These are phyloP conservation scores for Magnaporthiopsis incrustans DNA, from an alignment of 2,329 filamentous ascomycete species.

Conservation along the genomic window DNA sequence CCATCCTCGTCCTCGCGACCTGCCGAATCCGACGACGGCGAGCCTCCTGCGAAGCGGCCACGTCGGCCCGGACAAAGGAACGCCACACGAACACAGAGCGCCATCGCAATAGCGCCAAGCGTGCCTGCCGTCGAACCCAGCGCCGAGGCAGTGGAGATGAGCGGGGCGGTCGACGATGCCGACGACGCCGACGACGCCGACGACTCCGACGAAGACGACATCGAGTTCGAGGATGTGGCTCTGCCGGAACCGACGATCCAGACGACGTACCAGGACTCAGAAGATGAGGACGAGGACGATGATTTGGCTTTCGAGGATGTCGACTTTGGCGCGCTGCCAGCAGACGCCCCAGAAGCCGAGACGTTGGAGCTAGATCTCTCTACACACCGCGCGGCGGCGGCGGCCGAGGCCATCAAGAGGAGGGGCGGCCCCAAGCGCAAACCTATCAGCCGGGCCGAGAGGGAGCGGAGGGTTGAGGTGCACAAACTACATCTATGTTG, in stretches of 20 bases:
- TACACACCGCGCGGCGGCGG: slow-evolving; percentile 28
- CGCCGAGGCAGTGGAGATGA: slow-evolving; percentile 1
- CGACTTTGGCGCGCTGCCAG: neutral
- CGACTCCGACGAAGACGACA: slow-evolving; percentile 12
- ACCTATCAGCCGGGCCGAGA: slow-evolving; percentile 46
- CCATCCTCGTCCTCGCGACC: neutral
- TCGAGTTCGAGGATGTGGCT: slow-evolving; percentile 16
- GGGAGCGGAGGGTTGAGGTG: slow-evolving; percentile 55
- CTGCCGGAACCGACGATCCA: slow-evolving; percentile 15
- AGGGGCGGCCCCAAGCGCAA: slow-evolving; percentile 35
- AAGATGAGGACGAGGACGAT: slow-evolving; percentile 13
- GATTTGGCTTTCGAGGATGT: slow-evolving; percentile 12
- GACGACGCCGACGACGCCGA: slow-evolving; percentile 7
- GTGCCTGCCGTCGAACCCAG: neutral
- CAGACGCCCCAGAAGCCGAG: neutral
- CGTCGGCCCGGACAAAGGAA: slow-evolving; percentile 15
- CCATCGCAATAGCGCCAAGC: neutral
- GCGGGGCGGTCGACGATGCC: neutral
- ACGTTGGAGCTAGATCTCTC: slow-evolving; percentile 44
- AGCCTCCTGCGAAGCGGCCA: slow-evolving; percentile 14
- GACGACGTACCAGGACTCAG: slow-evolving; percentile 13
- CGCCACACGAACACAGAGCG: neutral
- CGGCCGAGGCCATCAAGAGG: slow-evolving; percentile 16
- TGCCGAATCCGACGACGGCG: neutral
- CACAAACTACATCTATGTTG: slow-evolving; percentile 84